Evolutionary conservation across 2,329 filamentous ascomycete species (phyloP).

Genomic region (Diaporthe longicolla): DNA sequence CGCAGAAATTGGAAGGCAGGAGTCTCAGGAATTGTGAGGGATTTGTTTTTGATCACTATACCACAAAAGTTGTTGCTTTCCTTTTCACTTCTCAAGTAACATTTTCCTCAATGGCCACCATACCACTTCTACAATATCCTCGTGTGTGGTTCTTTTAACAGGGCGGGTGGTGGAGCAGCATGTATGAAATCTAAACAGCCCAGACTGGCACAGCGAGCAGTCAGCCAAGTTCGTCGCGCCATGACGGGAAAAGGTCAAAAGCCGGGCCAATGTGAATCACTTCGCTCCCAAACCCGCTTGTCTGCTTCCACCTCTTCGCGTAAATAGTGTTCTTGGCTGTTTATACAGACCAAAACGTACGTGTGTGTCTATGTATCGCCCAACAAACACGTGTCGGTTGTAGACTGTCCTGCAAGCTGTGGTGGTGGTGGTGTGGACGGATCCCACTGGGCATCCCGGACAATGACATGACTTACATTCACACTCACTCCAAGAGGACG

Average conservation of each 20-base stretch:
- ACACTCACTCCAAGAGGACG: not conserved
- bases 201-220: not conserved
- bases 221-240: not conserved
- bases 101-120: slow-evolving; percentile 2
- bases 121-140: slow-evolving; percentile 1
- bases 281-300: not conserved
- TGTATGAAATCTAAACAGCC: not conserved
- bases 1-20: slow-evolving; percentile 40
- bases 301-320: not conserved
- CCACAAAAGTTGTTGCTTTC: slow-evolving; percentile 54
- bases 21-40: slow-evolving; percentile 42
- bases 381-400: not conserved
- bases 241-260: not conserved
- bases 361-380: not conserved
- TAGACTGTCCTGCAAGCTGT: not conserved
- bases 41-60: slow-evolving; percentile 48
- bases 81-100: slow-evolving; percentile 38
- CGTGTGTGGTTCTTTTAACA: slow-evolving; percentile 8
- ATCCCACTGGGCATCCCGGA: not conserved
- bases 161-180: not conserved
- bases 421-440: slow-evolving; percentile 6
- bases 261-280: slow-evolving; percentile 16
- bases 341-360: not conserved
- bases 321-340: not conserved
- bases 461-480: slow-evolving; percentile 12